These are phyloP conservation scores for Vigna mungo DNA, from an alignment of 306 rosid species.

Conservation along the genomic window DNA sequence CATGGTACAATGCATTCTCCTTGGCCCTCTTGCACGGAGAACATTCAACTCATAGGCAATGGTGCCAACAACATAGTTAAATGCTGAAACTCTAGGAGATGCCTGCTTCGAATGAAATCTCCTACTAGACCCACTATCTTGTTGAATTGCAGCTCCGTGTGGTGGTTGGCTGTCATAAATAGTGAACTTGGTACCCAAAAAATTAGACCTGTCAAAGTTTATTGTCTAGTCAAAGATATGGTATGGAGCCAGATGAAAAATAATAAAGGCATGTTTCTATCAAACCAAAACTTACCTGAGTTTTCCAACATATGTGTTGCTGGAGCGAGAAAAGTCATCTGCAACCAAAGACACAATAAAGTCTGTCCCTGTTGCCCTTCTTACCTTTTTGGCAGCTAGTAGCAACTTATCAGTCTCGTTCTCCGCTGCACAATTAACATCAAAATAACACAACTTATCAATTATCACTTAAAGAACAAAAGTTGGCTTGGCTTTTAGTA, in stretches of 20 bases:
- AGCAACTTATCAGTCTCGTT: conserved; percentile 69
- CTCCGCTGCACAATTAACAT: conserved; percentile 63
- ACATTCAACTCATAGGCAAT: conserved; percentile 72
- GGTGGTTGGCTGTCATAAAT: conserved; percentile 72
- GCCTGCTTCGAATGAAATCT: conserved; percentile 73
- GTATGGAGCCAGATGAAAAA: conserved; percentile 5
- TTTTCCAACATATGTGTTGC: conserved; percentile 74
- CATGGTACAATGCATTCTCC: conserved; percentile 81
- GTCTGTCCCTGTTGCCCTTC: conserved; percentile 79
- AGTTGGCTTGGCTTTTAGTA: conserved; percentile 21
- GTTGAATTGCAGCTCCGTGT: conserved; percentile 43
- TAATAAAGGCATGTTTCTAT: background rate
- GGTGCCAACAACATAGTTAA: conserved; percentile 63
- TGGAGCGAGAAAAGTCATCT: conserved; percentile 74
- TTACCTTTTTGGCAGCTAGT: conserved; percentile 82
- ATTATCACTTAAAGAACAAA: conserved; percentile 34
- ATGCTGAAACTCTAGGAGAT: conserved; percentile 78
- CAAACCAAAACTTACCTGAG: conserved; percentile 63
- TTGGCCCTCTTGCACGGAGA: conserved; percentile 76
- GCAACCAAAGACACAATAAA: conserved; percentile 71
- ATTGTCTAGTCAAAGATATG: conserved; percentile 36
- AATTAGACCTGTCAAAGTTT: conserved; percentile 75
- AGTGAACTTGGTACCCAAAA: conserved; percentile 79
- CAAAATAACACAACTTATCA: conserved; percentile 41
- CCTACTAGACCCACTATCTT: conserved; percentile 51